These are phyloP conservation scores for Geotrichum macrosporum DNA, from an alignment of 1,139 yeast species.

Conservation along the genomic window DNA sequence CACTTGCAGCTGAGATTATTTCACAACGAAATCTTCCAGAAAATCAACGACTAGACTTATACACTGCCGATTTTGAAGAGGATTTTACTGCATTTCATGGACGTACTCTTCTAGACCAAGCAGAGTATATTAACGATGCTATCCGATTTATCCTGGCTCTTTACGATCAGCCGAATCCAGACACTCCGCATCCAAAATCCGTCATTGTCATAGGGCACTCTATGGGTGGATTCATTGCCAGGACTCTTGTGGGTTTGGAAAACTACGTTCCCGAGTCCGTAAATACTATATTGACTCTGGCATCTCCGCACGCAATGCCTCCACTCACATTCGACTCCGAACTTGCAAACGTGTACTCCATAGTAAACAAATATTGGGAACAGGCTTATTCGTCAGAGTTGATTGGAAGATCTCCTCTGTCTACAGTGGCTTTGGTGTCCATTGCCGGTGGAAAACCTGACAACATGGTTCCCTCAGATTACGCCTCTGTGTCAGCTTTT, in stretches of 20 bases:
- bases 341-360: constrained; percentile 64
- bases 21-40: constrained; percentile 10
- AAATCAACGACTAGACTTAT: constrained; percentile 54
- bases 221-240: constrained; percentile 93
- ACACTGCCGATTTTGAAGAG: constrained; percentile 90
- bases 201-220: constrained; percentile 88
- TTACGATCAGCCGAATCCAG: constrained; percentile 40
- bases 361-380: constrained; percentile 79
- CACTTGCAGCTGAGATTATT: constrained; percentile 44
- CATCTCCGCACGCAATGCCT: constrained; percentile 90
- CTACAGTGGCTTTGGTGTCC: constrained; percentile 46
- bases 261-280: constrained; percentile 69
- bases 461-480: constrained; percentile 85
- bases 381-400: constrained; percentile 45
- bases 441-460: constrained; percentile 91
- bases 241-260: constrained; percentile 73
- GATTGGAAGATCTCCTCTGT: constrained; percentile 31
- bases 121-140: constrained; percentile 89
- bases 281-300: constrained; percentile 78
- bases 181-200: constrained; percentile 49
- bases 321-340: constrained; percentile 97
- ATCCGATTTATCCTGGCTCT: constrained; percentile 66
- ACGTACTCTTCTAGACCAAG: constrained; percentile 86
- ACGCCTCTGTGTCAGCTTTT: constrained; percentile 68
- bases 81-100: constrained; percentile 98